Evolutionary conservation across 176 grass and related monocot species (phyloP).

Genomic region (Hyparrhenia diplandra): DNA sequence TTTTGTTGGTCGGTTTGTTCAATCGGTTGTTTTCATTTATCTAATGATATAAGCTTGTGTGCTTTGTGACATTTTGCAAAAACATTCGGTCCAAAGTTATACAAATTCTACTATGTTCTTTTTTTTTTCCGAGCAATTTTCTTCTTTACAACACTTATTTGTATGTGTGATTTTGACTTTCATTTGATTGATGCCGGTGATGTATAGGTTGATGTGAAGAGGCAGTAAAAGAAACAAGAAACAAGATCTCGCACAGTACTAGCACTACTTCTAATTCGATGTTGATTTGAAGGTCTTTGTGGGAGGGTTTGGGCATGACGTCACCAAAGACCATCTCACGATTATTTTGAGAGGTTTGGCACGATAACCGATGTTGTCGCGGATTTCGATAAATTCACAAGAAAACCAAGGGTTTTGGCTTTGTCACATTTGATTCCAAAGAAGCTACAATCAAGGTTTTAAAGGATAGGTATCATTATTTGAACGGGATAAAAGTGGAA

Average conservation of each 20-base stretch:
- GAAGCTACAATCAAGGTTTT: slow-evolving; percentile 42
- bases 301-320: slow-evolving; percentile 40
- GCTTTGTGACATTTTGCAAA: not conserved
- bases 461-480: slow-evolving; percentile 36
- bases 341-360: slow-evolving; percentile 70
- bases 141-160: not conserved
- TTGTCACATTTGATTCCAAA: slow-evolving; percentile 50
- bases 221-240: not conserved
- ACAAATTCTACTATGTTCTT: not conserved
- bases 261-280: not conserved
- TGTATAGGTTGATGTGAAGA: slow-evolving; percentile 52
- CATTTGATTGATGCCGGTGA: not conserved
- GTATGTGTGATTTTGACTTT: not conserved
- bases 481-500: slow-evolving; percentile 50
- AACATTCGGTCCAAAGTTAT: not conserved
- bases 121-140: not conserved
- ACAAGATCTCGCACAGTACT: not conserved
- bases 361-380: slow-evolving; percentile 39
- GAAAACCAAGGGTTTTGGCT: slow-evolving; percentile 58
- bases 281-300: slow-evolving; percentile 48
- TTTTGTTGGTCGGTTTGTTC: not conserved
- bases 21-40: not conserved
- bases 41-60: not conserved
- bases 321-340: slow-evolving; percentile 35
- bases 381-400: slow-evolving; percentile 31